phyloP scores from a whole-genome alignment of 2,329 filamentous ascomycete species.

The Herpotrichia juniperi region DNA sequence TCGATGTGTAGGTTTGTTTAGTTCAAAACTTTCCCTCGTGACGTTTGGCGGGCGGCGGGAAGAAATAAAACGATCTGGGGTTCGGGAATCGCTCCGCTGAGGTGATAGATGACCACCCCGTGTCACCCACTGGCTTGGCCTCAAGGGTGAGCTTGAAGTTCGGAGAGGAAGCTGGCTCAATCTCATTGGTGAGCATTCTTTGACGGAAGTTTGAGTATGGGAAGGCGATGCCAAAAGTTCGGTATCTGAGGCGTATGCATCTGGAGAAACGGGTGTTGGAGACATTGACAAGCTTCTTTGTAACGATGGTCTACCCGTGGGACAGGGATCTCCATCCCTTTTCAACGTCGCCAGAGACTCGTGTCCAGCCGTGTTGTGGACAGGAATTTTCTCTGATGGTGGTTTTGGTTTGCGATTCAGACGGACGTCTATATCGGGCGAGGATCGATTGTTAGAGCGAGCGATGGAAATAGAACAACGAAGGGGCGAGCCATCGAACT shows the following conservation, averaged over 20 bases:
- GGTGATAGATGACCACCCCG: constrained; percentile 28
- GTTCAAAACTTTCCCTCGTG: constrained; percentile 57
- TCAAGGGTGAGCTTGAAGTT: constrained; percentile 36
- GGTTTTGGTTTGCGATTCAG: not conserved
- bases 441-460: constrained; percentile 17
- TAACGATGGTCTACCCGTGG: not conserved
- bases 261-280: constrained; percentile 3
- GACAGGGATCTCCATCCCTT: not conserved
- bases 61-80: constrained; percentile 66
- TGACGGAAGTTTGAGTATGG: not conserved
- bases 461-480: constrained; percentile 8
- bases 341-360: not conserved
- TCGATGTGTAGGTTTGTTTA: constrained; percentile 56
- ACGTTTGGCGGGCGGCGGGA: constrained; percentile 49
- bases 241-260: not conserved
- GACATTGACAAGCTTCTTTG: not conserved
- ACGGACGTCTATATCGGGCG: constrained; percentile 1
- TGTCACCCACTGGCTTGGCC: constrained; percentile 37
- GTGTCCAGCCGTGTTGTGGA: not conserved
- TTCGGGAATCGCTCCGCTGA: constrained; percentile 30
- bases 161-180: constrained; percentile 26
- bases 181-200: constrained; percentile 3
- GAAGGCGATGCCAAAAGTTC: constrained; percentile 4
- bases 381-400: not conserved
- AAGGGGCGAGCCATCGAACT: not conserved